Conservation (phyloP, 371 early-diverging fungal species). For the Mycotypha africana region DNA sequence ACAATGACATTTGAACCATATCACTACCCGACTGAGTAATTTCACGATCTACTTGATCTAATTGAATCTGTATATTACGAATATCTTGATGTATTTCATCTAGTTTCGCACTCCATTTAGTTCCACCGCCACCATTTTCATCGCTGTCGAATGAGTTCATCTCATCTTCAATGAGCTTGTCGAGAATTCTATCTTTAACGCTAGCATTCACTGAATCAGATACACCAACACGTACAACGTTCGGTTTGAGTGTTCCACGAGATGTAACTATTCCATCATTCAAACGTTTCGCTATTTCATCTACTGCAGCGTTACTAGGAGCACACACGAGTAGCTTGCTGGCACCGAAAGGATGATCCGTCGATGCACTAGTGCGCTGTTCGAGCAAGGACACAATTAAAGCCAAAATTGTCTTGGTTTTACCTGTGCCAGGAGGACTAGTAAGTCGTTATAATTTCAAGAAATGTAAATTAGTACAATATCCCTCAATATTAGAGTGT, state of each 20-base stretch:
- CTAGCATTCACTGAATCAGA: constrained; percentile 68
- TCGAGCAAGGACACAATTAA: constrained; percentile 70
- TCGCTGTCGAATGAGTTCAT: constrained; percentile 23
- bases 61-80: constrained; percentile 37
- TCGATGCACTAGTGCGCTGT: constrained; percentile 18
- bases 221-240: constrained; percentile 82
- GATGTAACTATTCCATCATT: constrained; percentile 61
- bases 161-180: constrained; percentile 52
- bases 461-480: background rate
- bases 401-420: constrained; percentile 89
- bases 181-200: constrained; percentile 69
- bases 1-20: constrained; percentile 13
- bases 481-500: too few relatives aligned
- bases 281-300: constrained; percentile 89
- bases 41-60: constrained; percentile 51
- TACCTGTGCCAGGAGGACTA: constrained; percentile 88
- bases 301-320: constrained; percentile 97
- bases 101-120: constrained; percentile 19
- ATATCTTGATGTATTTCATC: constrained; percentile 28
- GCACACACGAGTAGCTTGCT: constrained; percentile 86
- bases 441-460: background rate
- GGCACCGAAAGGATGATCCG: constrained; percentile 1
- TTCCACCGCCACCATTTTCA: constrained; percentile 11
- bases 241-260: constrained; percentile 54
- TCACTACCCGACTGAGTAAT: constrained; percentile 29